Evolutionary conservation across 2,329 filamentous ascomycete species (phyloP).

Genomic region (Pseudogymnoascus sp.): DNA sequence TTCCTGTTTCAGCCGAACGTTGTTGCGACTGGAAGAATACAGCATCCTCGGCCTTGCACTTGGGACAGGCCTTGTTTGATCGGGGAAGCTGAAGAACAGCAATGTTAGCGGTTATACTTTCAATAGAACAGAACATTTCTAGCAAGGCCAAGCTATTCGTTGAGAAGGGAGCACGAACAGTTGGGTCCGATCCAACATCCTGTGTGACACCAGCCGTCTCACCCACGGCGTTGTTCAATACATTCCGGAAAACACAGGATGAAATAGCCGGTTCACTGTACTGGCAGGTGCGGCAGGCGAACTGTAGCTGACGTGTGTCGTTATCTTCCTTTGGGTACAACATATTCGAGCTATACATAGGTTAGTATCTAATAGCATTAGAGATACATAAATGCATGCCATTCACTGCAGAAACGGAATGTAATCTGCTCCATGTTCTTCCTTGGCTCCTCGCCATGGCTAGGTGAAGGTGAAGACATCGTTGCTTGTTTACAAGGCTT

Average conservation of each 20-base stretch:
- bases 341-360: slow-evolving; percentile 70
- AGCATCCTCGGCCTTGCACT: slow-evolving; percentile 78
- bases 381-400: slow-evolving; percentile 41
- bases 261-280: slow-evolving; percentile 82
- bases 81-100: slow-evolving; percentile 69
- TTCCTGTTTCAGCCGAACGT: slow-evolving; percentile 92
- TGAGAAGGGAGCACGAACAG: slow-evolving; percentile 67
- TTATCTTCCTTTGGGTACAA: slow-evolving; percentile 95
- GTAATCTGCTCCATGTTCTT: slow-evolving; percentile 72
- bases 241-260: slow-evolving; percentile 91
- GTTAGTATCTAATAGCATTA: slow-evolving; percentile 17
- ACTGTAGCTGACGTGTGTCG: slow-evolving; percentile 75
- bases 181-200: slow-evolving; percentile 95
- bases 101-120: not conserved
- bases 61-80: slow-evolving; percentile 76
- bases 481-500: not conserved
- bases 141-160: slow-evolving; percentile 37
- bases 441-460: slow-evolving; percentile 34
- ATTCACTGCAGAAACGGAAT: slow-evolving; percentile 97
- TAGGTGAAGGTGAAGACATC: slow-evolving; percentile 55
- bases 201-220: slow-evolving; percentile 96
- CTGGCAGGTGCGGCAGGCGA: slow-evolving; percentile 91
- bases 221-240: slow-evolving; percentile 82
- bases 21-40: slow-evolving; percentile 99
- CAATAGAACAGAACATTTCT: slow-evolving; percentile 29